Evolutionary conservation across 495 filamentous ascomycete genomes (phyloP).

Genomic region (Xylaria castorea): DNA sequence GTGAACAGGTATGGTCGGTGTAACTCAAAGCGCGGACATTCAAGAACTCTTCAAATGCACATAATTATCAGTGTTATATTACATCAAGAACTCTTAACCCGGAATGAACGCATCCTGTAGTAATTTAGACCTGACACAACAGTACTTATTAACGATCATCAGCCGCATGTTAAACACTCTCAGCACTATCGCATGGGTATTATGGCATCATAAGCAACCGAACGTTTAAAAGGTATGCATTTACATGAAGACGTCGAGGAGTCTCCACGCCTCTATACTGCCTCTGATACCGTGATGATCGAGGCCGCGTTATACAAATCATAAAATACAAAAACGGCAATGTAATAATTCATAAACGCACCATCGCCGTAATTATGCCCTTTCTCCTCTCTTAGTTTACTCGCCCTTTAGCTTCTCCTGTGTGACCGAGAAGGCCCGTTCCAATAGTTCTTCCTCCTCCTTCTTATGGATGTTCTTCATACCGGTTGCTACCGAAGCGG

Average conservation of each 20-base stretch:
- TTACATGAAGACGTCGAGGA: neutral
- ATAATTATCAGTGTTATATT: neutral
- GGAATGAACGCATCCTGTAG: neutral
- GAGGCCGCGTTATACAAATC: conserved; percentile 41
- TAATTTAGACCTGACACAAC: neutral
- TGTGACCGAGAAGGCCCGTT: conserved; percentile 68
- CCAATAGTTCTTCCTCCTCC: conserved; percentile 90
- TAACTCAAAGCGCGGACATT: neutral
- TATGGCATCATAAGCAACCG: neutral
- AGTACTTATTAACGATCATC: neutral
- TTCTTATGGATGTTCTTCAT: conserved; percentile 86
- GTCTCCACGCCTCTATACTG: conserved; percentile 31
- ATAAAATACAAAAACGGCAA: conserved; percentile 40
- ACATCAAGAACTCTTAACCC: neutral
- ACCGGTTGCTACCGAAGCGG: conserved; percentile 90
- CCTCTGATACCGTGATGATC: conserved; percentile 31
- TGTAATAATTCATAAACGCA: conserved; percentile 28
- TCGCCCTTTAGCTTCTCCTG: conserved; percentile 77
- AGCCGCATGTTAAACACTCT: neutral
- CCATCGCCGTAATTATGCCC: neutral
- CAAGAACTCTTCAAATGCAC: neutral
- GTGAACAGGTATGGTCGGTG: neutral
- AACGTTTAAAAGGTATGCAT: conserved; percentile 35
- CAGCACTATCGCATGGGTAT: neutral
- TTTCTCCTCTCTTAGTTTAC: conserved; percentile 43